A percentile compares a stretch with the other conserved stretches of the same genome.
phyloP scores from a whole-genome alignment of 306 rosid genomes.

The Cucurbita pepo region DNA sequence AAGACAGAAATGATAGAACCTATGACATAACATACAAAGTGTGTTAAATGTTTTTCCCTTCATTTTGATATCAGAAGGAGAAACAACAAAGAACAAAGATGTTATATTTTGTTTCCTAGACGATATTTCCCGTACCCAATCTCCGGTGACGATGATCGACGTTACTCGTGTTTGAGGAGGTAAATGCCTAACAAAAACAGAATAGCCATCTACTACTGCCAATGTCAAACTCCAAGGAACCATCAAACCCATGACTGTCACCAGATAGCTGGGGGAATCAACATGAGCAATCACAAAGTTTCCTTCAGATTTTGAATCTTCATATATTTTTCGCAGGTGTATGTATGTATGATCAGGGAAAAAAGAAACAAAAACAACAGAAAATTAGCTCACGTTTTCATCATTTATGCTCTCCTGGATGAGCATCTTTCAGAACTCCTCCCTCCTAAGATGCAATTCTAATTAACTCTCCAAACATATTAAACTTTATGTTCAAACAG shows the following conservation, averaged over 20 bases:
- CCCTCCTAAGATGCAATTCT: neutral
- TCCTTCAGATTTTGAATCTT: slow-evolving; percentile 1
- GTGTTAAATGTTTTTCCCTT: neutral
- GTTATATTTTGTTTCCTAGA: neutral
- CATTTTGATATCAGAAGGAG: neutral
- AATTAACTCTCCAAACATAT: neutral
- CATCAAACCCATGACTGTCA: slow-evolving; percentile 77
- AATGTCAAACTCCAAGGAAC: slow-evolving; percentile 85
- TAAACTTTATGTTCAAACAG: neutral
- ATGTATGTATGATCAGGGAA: neutral
- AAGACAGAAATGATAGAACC: slow-evolving; percentile 55
- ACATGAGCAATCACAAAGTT: slow-evolving; percentile 11
- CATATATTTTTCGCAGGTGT: neutral
- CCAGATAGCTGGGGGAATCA: slow-evolving; percentile 56
- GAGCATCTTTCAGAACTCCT: neutral
- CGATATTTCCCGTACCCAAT: slow-evolving; percentile 37
- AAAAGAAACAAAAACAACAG: neutral
- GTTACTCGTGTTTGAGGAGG: slow-evolving; percentile 44
- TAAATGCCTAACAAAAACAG: slow-evolving; percentile 41
- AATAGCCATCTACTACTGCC: slow-evolving; percentile 60
- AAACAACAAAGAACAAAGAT: neutral
- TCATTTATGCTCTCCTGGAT: neutral
- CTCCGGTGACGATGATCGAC: slow-evolving; percentile 42
- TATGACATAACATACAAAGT: slow-evolving; percentile 10
- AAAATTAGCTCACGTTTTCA: neutral